Evolutionary conservation across 257 asterid species (phyloP), one percentile per base, ranked within the genome.

Genomic region (Fraxinus americana): DNA sequence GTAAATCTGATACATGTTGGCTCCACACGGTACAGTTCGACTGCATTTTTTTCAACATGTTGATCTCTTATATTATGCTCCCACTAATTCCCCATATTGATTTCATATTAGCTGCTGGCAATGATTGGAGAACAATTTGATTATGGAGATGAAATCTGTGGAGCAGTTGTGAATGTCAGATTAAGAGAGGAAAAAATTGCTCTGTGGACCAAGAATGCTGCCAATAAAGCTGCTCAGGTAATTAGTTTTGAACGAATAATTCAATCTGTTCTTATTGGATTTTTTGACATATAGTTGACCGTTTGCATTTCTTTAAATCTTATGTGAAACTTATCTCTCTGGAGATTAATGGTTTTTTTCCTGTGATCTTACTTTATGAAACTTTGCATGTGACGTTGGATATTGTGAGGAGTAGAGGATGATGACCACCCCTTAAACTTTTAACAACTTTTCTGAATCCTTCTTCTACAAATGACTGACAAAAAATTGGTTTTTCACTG

Each of bases 111-210:
- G 98, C 81, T 96, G 85, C 88, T 96, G 75, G 97, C 99, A 67
- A 87, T 96, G 97, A 96, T 96, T 76, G 97, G 99, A 39, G 99
- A 96, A 79, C 98, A 96, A 82, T 96, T 96, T 83, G 93, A 93
- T 73, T 63, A 90, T 81, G 98, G 98, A 79, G 98, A 93, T 83
- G 99, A 96, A 76, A 96, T 96, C 41, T 96, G 99, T 85, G 99
- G 99, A 81, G 99, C 97, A 14, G 97, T 96, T 84, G 91, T 93
- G 75, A 93, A 85, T 85, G 91, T 93, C 70, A 89, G 97, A 81
- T 35, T 29, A 70, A 93, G 71, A 88, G 90, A 91, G 84, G 99
- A 96, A 72, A 93, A 84, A 83, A 89, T 93, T 80, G 61, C 95
- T 78, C 14, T 92, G 29, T 96, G 98, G 99, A 96, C 99, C 35